Evolutionary conservation across 2,329 filamentous ascomycete species (phyloP).

Genomic region (Drechslera avenae): DNA sequence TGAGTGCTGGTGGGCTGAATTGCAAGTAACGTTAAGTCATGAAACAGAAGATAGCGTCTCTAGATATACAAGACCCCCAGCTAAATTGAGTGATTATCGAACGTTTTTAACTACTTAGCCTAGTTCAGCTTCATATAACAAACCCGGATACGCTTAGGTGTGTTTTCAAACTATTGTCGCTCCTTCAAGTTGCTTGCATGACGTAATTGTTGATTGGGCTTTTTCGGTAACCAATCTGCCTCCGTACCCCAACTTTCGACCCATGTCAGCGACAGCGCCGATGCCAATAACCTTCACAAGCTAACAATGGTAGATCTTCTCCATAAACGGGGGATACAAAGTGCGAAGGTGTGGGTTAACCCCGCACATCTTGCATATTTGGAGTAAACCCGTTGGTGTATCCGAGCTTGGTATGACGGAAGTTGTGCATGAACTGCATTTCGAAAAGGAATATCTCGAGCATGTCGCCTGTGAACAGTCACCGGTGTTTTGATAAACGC

Average conservation of each 20-base stretch:
- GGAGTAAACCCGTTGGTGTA: constrained; percentile 5
- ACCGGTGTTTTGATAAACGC: too few relatives aligned
- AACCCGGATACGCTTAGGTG: too few relatives aligned
- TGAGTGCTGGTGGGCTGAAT: too few relatives aligned
- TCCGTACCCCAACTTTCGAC: background rate
- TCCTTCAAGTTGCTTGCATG: background rate
- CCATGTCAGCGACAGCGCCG: constrained; percentile 3
- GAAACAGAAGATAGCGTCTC: too few relatives aligned
- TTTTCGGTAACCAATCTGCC: background rate
- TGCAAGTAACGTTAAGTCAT: too few relatives aligned
- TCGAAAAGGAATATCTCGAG: background rate
- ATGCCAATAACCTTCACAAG: background rate
- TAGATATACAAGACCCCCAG: too few relatives aligned
- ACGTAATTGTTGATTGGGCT: constrained; percentile 46
- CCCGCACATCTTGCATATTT: constrained; percentile 3
- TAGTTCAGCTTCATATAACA: too few relatives aligned
- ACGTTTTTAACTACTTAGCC: too few relatives aligned
- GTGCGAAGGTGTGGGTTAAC: constrained; percentile 1
- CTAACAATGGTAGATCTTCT: background rate
- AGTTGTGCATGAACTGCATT: background rate
- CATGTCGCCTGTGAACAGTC: too few relatives aligned
- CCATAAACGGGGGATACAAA: background rate
- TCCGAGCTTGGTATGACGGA: background rate
- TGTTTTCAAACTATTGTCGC: too few relatives aligned
- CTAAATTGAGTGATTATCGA: too few relatives aligned